These are phyloP conservation scores for Pisolithus sp. DNA, from an alignment of 768 basidiomycete species.

Conservation along the genomic window DNA sequence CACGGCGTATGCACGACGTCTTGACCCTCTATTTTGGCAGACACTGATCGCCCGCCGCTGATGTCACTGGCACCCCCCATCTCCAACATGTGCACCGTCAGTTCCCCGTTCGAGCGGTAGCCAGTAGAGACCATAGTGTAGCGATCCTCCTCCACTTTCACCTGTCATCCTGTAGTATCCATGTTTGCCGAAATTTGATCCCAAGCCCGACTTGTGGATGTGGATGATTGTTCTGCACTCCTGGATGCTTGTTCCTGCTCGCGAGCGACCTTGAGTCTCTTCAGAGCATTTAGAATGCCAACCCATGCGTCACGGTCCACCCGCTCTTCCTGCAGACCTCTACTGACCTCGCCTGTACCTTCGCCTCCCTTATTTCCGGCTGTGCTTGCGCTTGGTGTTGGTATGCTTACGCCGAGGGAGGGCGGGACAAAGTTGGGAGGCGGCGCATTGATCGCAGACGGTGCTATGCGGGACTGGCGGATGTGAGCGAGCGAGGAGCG, in stretches of 20 bases:
- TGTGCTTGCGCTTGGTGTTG: conserved; percentile 23
- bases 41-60: not conserved
- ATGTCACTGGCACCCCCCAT: conserved; percentile 20
- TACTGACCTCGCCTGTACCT: conserved; percentile 31
- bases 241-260: conserved; percentile 16
- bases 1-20: conserved; percentile 11
- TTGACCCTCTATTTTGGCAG: conserved; percentile 6
- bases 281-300: conserved; percentile 62
- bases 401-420: conserved; percentile 71
- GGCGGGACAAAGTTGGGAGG: conserved; percentile 68
- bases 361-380: not conserved
- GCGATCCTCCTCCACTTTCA: not conserved
- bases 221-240: conserved; percentile 3
- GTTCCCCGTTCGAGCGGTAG: conserved; percentile 12
- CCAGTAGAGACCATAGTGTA: not conserved
- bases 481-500: conserved; percentile 79
- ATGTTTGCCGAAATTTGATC: conserved; percentile 12
- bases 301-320: conserved; percentile 75
- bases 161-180: not conserved
- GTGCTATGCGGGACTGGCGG: conserved; percentile 74
- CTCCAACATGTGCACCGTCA: conserved; percentile 4
- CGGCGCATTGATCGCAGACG: conserved; percentile 82
- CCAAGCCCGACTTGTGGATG: conserved; percentile 5
- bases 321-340: conserved; percentile 73
- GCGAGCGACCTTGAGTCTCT: conserved; percentile 48